Conservation (phyloP, 2,329 filamentous ascomycete genomes). For the Claviceps sp. region DNA sequence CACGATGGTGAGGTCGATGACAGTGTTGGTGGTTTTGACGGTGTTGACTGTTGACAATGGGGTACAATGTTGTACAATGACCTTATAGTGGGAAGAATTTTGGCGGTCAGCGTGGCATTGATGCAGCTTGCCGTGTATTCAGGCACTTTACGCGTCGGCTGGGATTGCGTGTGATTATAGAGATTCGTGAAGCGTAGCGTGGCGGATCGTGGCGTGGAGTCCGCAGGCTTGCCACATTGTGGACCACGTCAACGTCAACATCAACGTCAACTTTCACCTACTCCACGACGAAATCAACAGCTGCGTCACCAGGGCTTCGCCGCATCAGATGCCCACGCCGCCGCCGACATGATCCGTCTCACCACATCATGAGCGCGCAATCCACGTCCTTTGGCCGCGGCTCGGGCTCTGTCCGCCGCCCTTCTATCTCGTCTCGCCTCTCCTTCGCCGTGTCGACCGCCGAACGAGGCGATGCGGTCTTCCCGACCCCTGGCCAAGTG, state of each 20-base stretch:
- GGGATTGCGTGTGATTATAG: not conserved
- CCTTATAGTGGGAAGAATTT: too few relatives aligned
- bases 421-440: constrained; percentile 50
- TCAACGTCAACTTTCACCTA: too few relatives aligned
- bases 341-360: constrained; percentile 24
- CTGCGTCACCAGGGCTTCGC: too few relatives aligned
- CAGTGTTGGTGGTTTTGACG: too few relatives aligned
- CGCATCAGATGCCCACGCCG: too few relatives aligned
- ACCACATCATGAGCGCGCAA: constrained; percentile 33
- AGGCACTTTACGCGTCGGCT: not conserved
- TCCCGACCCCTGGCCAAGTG: constrained; percentile 42
- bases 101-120: not conserved
- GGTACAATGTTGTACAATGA: too few relatives aligned
- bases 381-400: constrained; percentile 35
- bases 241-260: not conserved
- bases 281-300: too few relatives aligned
- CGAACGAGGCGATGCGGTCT: constrained; percentile 46
- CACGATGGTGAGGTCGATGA: too few relatives aligned
- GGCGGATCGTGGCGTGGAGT: not conserved
- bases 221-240: not conserved
- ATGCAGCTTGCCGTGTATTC: not conserved
- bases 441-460: constrained; percentile 53
- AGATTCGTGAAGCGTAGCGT: too few relatives aligned
- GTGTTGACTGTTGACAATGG: too few relatives aligned
- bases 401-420: constrained; percentile 29